Base-by-base conservation (phyloP, 2,329 filamentous ascomycete genomes). In the Aphanoascus verrucosus region DNA sequence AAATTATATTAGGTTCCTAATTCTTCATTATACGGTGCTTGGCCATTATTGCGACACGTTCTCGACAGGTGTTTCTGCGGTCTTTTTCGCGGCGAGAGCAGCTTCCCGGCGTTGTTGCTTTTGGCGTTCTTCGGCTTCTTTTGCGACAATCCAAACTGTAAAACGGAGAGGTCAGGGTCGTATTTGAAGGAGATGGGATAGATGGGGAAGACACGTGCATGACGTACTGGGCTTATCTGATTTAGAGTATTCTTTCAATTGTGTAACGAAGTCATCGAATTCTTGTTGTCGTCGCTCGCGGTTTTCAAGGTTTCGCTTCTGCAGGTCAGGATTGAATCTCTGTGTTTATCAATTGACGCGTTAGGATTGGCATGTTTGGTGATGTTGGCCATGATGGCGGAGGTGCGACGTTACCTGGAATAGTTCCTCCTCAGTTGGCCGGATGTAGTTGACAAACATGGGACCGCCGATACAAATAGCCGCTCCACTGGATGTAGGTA, bases 301-400 rank as follows among this genome's bases (percentile, higher is more conserved):
- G 55, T 83, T 80, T 69, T 90, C 89, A n/a, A 94, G 74, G 57
- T 86, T 89, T 64, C 86, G 81, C 69, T 87, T 86, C 66, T 93
- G 86, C n/a, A 98, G 79, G 34, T 97, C 93, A 0, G 91, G 91
- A 69, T 91, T 97, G 74, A 97, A 97, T 70, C 79, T 82, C 74
- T 88, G 59, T 31, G 42, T 38, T 34, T 31, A 14, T 47, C 19
- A n/a, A 17, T 43, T 43, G 32, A 19, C 56, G 23, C 53, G 48
- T 38, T n/a, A 44, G 20, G n/a, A 5, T 41, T n/a, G n/a, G n/a
- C n/a, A n/a, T n/a, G n/a, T n/a, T n/a, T 44, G 4, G 41, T 14
- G 45, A 40, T 31, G 9, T 34, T 15, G 32, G 35, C 34, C 14
- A 5, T 14, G 11, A 8, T 1, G 17, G 40, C 28, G 41, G 31